Percentiles rank a stretch among this genome's conserved stretches.
Evolutionary conservation across 768 basidiomycete species (phyloP).

Genomic region (Psilocybe cubensis): DNA sequence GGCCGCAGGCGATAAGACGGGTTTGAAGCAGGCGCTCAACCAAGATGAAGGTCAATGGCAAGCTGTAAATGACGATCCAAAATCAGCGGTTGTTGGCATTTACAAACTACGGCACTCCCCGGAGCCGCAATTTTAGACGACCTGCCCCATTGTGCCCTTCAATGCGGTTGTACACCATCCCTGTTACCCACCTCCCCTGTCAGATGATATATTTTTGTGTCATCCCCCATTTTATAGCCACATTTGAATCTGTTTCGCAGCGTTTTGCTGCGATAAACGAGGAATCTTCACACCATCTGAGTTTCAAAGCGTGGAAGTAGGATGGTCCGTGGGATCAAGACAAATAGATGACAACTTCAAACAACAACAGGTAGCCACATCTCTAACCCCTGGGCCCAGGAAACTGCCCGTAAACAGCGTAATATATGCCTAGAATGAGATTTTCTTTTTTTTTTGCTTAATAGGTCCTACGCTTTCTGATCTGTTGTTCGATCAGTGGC

Average conservation of each 20-base stretch:
- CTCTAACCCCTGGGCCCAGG: background rate
- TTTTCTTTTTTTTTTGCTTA: too few relatives aligned
- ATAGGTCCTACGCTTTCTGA: too few relatives aligned
- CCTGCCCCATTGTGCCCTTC: constrained; percentile 11
- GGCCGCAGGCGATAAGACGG: constrained; percentile 10
- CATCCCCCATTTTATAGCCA: constrained; percentile 5
- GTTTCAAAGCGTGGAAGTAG: constrained; percentile 30
- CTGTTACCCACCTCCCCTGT: background rate
- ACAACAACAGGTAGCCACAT: constrained; percentile 20
- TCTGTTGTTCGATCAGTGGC: too few relatives aligned
- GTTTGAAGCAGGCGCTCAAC: constrained; percentile 16
- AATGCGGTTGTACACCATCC: constrained; percentile 6
- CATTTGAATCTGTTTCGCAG: constrained; percentile 1
- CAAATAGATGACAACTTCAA: constrained; percentile 16
- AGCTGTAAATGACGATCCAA: constrained; percentile 26
- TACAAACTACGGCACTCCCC: constrained; percentile 36
- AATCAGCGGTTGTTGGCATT: constrained; percentile 29
- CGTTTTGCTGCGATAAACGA: constrained; percentile 13
- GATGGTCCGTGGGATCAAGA: constrained; percentile 17
- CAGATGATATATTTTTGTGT: background rate
- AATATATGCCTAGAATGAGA: too few relatives aligned
- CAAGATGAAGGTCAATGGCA: constrained; percentile 29
- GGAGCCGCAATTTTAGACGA: constrained; percentile 31
- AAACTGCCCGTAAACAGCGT: too few relatives aligned
- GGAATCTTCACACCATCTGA: constrained; percentile 25